phyloP scores from a whole-genome alignment of 257 asterid species.

The Gynochthodes officinalis region DNA sequence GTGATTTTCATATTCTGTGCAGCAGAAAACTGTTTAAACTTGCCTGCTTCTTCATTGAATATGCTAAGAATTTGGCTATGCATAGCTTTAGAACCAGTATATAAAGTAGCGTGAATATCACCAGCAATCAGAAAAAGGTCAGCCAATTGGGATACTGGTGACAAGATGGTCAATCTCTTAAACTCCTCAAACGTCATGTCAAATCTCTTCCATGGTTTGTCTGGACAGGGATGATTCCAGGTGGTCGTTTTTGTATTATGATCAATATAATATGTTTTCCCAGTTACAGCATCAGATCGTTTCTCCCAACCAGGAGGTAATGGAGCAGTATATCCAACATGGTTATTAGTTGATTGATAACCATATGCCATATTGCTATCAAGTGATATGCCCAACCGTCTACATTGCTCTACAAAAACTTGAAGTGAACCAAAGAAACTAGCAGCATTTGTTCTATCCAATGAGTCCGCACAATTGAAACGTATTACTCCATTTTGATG shows the following conservation, averaged over 20 bases:
- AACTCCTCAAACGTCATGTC: slow-evolving; percentile 97
- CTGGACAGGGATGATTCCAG: slow-evolving; percentile 99
- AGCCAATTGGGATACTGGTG: slow-evolving; percentile 83
- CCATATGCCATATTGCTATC: slow-evolving; percentile 84
- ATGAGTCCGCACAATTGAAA: slow-evolving; percentile 95
- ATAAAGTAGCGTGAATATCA: slow-evolving; percentile 90
- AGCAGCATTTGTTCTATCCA: slow-evolving; percentile 99
- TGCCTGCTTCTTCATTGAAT: slow-evolving; percentile 89
- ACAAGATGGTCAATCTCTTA: slow-evolving; percentile 88
- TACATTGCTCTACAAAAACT: slow-evolving; percentile 92
- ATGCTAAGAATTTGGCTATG: slow-evolving; percentile 99
- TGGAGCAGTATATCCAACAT: slow-evolving; percentile 84
- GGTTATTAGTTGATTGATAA: slow-evolving; percentile 59
- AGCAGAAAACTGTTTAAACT: slow-evolving; percentile 96
- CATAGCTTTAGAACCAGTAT: slow-evolving; percentile 99
- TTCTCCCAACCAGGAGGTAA: slow-evolving; percentile 99
- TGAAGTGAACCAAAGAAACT: slow-evolving; percentile 98
- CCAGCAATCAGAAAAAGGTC: slow-evolving; percentile 89
- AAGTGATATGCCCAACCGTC: slow-evolving; percentile 94
- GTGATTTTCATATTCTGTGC: slow-evolving; percentile 97
- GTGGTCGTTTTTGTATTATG: slow-evolving; percentile 97
- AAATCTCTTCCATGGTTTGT: slow-evolving; percentile 98
- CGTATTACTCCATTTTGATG: slow-evolving; percentile 99
- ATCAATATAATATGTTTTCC: slow-evolving; percentile 89
- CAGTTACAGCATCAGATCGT: slow-evolving; percentile 90